Conservation (phyloP, 1,284 basidiomycete species). For the Volvariella surrecta region DNA sequence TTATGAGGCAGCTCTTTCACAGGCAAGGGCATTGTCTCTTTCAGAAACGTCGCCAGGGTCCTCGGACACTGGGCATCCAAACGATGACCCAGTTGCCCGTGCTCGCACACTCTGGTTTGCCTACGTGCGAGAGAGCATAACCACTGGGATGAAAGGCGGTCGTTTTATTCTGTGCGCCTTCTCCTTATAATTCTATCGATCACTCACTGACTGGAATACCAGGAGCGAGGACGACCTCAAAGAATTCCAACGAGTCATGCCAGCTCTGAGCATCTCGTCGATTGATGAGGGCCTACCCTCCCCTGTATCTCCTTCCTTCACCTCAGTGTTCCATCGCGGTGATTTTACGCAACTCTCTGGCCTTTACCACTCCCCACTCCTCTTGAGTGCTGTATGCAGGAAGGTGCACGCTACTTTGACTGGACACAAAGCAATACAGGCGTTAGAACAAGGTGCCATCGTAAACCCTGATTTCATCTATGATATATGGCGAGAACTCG, state of each 20-base stretch:
- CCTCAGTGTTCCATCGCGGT: slow-evolving; percentile 14
- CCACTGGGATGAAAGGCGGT: slow-evolving; percentile 71
- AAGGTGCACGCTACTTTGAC: slow-evolving; percentile 70
- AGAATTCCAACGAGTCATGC: slow-evolving; percentile 58
- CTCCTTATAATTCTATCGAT: background rate
- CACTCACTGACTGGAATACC: slow-evolving; percentile 6
- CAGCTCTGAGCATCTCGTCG: slow-evolving; percentile 27
- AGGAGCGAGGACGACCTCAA: slow-evolving; percentile 60
- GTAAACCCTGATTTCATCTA: slow-evolving; percentile 57
- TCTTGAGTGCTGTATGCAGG: slow-evolving; percentile 65
- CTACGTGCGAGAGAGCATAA: slow-evolving; percentile 74
- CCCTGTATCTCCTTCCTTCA: slow-evolving; percentile 24
- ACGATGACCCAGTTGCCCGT: slow-evolving; percentile 56
- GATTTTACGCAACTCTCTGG: slow-evolving; percentile 23
- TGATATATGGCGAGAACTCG: slow-evolving; percentile 75
- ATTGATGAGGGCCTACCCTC: slow-evolving; percentile 18
- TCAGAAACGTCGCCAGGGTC: slow-evolving; percentile 29
- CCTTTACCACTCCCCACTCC: slow-evolving; percentile 42
- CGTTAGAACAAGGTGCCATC: slow-evolving; percentile 35
- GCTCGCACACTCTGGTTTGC: slow-evolving; percentile 83
- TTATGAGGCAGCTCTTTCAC: slow-evolving; percentile 35
- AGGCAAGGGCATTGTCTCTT: slow-evolving; percentile 65
- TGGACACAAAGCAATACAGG: slow-evolving; percentile 57
- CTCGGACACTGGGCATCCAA: slow-evolving; percentile 24
- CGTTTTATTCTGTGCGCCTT: slow-evolving; percentile 60